These are phyloP conservation scores for Phytophthora idaei DNA, from an alignment of 352 stramenopile species.

Conservation along the genomic window DNA sequence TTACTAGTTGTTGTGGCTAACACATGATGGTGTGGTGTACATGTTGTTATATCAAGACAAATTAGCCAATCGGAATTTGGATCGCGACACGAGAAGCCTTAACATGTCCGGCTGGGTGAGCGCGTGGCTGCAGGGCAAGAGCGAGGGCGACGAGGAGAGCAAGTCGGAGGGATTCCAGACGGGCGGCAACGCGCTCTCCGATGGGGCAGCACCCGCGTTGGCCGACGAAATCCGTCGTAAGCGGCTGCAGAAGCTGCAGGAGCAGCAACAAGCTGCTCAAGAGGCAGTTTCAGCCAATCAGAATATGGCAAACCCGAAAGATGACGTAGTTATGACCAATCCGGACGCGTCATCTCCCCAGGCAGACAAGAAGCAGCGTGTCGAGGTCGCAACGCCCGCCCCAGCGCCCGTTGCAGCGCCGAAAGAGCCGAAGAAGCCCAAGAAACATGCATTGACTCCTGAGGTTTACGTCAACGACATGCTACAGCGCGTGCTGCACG, in stretches of 20 bases:
- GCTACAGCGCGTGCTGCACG: conserved; percentile 67
- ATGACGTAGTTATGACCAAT: conserved; percentile 35
- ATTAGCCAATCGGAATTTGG: conserved; percentile 17
- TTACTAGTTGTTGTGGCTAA: neutral
- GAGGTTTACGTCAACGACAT: conserved; percentile 80
- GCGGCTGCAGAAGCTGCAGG: conserved; percentile 66
- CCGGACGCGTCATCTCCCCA: neutral
- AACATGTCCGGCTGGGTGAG: conserved; percentile 62
- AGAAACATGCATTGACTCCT: conserved; percentile 40
- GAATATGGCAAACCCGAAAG: conserved; percentile 5
- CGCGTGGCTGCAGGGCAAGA: conserved; percentile 57
- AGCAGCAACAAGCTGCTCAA: conserved; percentile 33
- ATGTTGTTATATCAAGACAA: neutral
- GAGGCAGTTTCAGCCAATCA: conserved; percentile 36
- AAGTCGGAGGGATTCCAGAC: conserved; percentile 32
- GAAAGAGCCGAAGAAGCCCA: conserved; percentile 43
- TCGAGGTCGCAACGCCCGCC: conserved; percentile 10
- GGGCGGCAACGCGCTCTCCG: conserved; percentile 28
- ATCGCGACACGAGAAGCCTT: neutral
- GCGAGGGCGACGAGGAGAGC: conserved; percentile 50
- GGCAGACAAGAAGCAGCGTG: conserved; percentile 27
- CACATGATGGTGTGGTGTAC: neutral
- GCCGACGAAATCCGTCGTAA: conserved; percentile 65
- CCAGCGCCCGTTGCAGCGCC: neutral
- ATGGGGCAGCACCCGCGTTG: conserved; percentile 27